Conservation (phyloP, 257 asterid species). For the Nyctanthes arbortristis region DNA sequence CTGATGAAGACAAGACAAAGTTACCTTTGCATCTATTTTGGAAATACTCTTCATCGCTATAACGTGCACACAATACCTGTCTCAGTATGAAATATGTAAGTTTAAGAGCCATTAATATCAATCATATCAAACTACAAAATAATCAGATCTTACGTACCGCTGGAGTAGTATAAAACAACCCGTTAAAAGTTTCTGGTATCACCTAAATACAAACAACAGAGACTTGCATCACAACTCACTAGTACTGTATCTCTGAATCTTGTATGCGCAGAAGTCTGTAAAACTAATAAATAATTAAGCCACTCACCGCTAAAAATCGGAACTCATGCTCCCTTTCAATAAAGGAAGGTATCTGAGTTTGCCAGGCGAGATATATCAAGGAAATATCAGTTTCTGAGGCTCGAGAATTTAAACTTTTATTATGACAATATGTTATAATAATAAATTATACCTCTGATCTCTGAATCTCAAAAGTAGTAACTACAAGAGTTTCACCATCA, state of each 20-base stretch:
- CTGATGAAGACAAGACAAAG: conserved; percentile 12
- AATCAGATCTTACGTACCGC: conserved; percentile 50
- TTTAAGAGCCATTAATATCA: conserved; percentile 5
- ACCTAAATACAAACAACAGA: conserved; percentile 51
- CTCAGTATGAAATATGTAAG: conserved; percentile 2
- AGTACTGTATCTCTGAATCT: conserved; percentile 5
- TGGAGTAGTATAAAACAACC: conserved; percentile 65
- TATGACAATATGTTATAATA: conserved; percentile 13
- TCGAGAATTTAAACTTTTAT: conserved; percentile 8
- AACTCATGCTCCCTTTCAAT: conserved; percentile 98
- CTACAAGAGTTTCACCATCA: conserved; percentile 69
- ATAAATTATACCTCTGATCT: conserved; percentile 71
- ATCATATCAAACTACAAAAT: background rate
- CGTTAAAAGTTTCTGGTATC: conserved; percentile 80
- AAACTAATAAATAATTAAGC: conserved; percentile 4
- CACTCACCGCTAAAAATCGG: conserved; percentile 89
- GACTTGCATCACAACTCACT: conserved; percentile 3
- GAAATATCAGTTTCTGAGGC: conserved; percentile 21
- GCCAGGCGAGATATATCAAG: conserved; percentile 25
- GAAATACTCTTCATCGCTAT: conserved; percentile 82
- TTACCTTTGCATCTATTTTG: conserved; percentile 79
- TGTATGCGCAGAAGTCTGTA: background rate
- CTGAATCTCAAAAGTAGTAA: conserved; percentile 83
- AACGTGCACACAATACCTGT: conserved; percentile 81
- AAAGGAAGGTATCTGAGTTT: conserved; percentile 76